A percentile compares a stretch with the other conserved stretches of the same genome.
These are phyloP conservation scores for Dysphania ambrosioides DNA, from an alignment of 148 eudicot genomes.

Conservation along the genomic window DNA sequence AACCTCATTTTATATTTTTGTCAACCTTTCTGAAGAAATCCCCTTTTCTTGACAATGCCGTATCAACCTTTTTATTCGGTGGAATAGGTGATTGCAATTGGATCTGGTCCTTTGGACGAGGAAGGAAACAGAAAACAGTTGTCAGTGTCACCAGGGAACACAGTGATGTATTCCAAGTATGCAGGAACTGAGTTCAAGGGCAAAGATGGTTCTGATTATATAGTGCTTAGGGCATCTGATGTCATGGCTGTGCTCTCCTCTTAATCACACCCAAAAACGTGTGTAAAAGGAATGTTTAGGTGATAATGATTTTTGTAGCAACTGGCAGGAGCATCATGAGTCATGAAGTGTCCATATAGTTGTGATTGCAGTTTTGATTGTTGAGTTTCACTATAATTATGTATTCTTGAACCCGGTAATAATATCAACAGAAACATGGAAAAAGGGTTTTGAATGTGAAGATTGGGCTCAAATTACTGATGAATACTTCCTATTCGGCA, in stretches of 20 bases:
- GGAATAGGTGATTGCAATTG: slow-evolving; percentile 69
- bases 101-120: slow-evolving; percentile 74
- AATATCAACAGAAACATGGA: not conserved
- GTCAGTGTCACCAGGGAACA: slow-evolving; percentile 59
- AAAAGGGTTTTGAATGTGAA: not conserved
- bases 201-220: slow-evolving; percentile 70
- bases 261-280: not conserved
- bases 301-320: slow-evolving; percentile 21
- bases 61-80: no score
- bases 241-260: slow-evolving; percentile 62
- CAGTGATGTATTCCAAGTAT: slow-evolving; percentile 78
- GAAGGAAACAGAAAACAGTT: slow-evolving; percentile 69
- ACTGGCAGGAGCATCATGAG: not conserved
- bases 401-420: not conserved
- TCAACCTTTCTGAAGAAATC: not conserved
- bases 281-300: slow-evolving; percentile 13
- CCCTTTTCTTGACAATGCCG: not conserved
- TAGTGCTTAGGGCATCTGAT: slow-evolving; percentile 65
- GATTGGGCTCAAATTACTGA: not conserved
- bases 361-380: slow-evolving; percentile 14
- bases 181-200: slow-evolving; percentile 92
- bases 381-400: not conserved
- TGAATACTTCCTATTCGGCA: no score
- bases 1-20: not conserved
- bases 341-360: slow-evolving; percentile 7